Base-by-base conservation (phyloP, 148 eudicot species). In the Euryodendron excelsum region DNA sequence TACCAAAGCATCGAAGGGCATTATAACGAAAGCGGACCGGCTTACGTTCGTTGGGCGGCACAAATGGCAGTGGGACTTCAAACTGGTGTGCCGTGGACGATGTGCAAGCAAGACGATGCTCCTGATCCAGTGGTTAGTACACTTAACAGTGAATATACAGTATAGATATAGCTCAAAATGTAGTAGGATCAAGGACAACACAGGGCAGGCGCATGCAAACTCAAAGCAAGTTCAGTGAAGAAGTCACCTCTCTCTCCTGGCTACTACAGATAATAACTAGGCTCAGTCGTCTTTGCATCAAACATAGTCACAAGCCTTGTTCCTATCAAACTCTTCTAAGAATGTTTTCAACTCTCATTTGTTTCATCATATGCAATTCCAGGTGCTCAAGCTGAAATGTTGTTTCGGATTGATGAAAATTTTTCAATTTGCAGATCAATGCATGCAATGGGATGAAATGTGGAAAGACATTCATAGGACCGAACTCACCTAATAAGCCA, bases 41-140 rank as follows among this genome's bases (percentile, higher is more conserved):
- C 80, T 31, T 95, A 95, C 76, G 91, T 95, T 61, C 61, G 27
- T 28, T 95, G 99, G 99, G 97, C 96, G 14, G 97, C 88, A 52
- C 41, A 62, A 34, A 91, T 95, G 97, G 94, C 97, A 3, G 83
- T 91, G 45, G 88, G 87, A 21, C 94, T 87, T 9, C 31, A 89
- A 37, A 91, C 93, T 4, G 93, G 92, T 56, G 94, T 90, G 11
- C 99, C 99, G 47, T 95, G 99, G 99, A 78, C 84, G 53, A 95
- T 95, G 99, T 95, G 99, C 89, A 95, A 95, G 89, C 94, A 92
- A 85, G 86, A 90, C 53, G 96, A 93, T 77, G 99, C 99, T 59
- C 97, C 99, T n/a, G 89, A 84, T 73, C 91, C 91, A 3, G 88
- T 93, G 91, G 99, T 93, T 81, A 74, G 81, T 78, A 1, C 41